These are phyloP conservation scores for Pyrus betulifolia DNA, from an alignment of 306 rosid genomes.

Conservation along the genomic window DNA sequence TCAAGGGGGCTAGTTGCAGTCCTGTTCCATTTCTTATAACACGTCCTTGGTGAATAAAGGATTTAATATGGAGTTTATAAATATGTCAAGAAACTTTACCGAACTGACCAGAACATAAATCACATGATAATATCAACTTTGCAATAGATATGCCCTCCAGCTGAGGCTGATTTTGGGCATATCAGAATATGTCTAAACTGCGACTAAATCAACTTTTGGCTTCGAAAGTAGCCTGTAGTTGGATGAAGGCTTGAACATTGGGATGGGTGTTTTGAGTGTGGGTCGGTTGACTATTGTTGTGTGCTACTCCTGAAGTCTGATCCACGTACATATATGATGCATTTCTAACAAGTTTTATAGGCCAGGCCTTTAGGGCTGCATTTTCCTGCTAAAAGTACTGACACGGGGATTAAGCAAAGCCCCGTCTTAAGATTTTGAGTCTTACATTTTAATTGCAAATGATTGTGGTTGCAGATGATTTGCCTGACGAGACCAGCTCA, in stretches of 20 bases:
- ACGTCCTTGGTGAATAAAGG: not conserved
- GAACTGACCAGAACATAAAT: not conserved
- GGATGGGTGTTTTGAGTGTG: not conserved
- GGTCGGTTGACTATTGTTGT: not conserved
- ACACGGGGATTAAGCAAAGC: not conserved
- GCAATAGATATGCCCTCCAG: too few species aligned
- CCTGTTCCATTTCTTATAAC: not conserved
- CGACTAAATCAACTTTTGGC: not conserved
- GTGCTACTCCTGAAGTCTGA: too few species aligned
- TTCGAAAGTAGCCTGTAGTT: not conserved
- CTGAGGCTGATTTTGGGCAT: too few species aligned
- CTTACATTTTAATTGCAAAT: conserved; percentile 3
- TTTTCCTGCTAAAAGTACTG: not conserved
- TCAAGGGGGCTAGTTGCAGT: not conserved
- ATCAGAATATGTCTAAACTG: too few species aligned
- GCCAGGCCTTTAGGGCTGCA: not conserved
- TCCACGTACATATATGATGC: not conserved
- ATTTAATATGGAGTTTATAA: not conserved
- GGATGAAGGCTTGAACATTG: not conserved
- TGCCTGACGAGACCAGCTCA: conserved; percentile 62
- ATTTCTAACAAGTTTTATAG: not conserved
- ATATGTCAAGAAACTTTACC: not conserved
- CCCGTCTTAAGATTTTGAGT: not conserved
- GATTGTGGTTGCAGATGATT: conserved; percentile 54
- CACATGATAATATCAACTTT: not conserved